These are phyloP conservation scores for Coemansia sp. DNA, from an alignment of 192 early-diverging fungal species.

Conservation along the genomic window DNA sequence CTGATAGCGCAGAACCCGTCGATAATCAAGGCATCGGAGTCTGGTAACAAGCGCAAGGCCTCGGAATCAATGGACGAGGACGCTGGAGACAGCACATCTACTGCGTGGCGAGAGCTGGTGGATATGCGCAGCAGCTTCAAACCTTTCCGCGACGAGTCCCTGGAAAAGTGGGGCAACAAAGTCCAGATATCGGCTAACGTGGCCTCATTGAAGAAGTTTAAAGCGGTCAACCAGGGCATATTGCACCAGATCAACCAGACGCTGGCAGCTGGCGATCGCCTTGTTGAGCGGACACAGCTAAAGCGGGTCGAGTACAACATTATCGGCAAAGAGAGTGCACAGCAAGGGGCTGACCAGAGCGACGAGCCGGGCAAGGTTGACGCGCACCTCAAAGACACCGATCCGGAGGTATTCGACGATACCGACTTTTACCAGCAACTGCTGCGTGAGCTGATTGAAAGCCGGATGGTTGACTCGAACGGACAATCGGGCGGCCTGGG, in stretches of 20 bases:
- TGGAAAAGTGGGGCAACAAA: conserved; percentile 95
- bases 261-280: conserved; percentile 67
- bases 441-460: conserved; percentile 93
- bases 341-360: neutral
- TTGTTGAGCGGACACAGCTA: conserved; percentile 86
- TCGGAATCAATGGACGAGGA: neutral
- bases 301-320: conserved; percentile 68
- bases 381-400: conserved; percentile 59
- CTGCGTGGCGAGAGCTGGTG: conserved; percentile 25
- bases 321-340: conserved; percentile 21
- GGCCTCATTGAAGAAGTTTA: conserved; percentile 86
- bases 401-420: conserved; percentile 90
- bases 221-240: conserved; percentile 86
- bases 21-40: conserved; percentile 9
- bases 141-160: conserved; percentile 78
- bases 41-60: conserved; percentile 22
- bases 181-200: conserved; percentile 70
- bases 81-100: conserved; percentile 6
- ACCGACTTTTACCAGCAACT: conserved; percentile 94
- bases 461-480: conserved; percentile 86
- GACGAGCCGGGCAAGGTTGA: conserved; percentile 37
- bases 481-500: conserved; percentile 74
- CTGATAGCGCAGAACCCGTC: conserved; percentile 30
- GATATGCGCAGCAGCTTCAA: conserved; percentile 52
- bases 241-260: conserved; percentile 72